These are phyloP conservation scores for Sanguinoderma infundibulare DNA, from an alignment of 1,284 basidiomycete genomes.

Conservation along the genomic window DNA sequence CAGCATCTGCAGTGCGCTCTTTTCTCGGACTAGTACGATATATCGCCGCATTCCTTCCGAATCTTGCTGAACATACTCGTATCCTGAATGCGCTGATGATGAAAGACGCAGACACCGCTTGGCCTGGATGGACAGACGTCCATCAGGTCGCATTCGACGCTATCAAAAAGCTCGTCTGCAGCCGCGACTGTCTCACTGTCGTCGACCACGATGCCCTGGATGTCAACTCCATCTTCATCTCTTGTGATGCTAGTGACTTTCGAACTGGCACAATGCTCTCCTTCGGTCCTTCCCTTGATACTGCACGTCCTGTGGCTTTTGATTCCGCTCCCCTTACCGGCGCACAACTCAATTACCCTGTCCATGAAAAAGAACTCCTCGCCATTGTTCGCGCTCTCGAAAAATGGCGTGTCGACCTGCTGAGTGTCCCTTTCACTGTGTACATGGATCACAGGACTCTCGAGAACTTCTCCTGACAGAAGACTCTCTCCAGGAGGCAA, in stretches of 20 bases:
- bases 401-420: slow-evolving; percentile 39
- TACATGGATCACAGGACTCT: slow-evolving; percentile 47
- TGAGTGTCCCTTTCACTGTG: slow-evolving; percentile 38
- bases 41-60: slow-evolving; percentile 39
- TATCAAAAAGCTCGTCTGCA: slow-evolving; percentile 40
- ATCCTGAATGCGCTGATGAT: slow-evolving; percentile 25
- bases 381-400: slow-evolving; percentile 26
- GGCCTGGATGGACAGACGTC: not conserved
- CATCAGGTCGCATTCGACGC: slow-evolving; percentile 42
- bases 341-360: slow-evolving; percentile 33
- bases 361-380: slow-evolving; percentile 33
- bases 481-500: slow-evolving; percentile 39
- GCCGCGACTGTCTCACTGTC: slow-evolving; percentile 33
- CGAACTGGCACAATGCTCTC: slow-evolving; percentile 32
- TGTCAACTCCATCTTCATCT: slow-evolving; percentile 33
- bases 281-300: slow-evolving; percentile 21
- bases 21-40: slow-evolving; percentile 46
- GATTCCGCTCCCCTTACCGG: slow-evolving; percentile 21
- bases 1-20: slow-evolving; percentile 32
- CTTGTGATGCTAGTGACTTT: slow-evolving; percentile 30
- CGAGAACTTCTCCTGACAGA: slow-evolving; percentile 40
- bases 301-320: slow-evolving; percentile 18
- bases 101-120: not conserved
- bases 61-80: slow-evolving; percentile 36
- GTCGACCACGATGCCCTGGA: slow-evolving; percentile 38